phyloP scores from a whole-genome alignment of 1,139 yeast species.

The Saccharomyces pastorianus region DNA sequence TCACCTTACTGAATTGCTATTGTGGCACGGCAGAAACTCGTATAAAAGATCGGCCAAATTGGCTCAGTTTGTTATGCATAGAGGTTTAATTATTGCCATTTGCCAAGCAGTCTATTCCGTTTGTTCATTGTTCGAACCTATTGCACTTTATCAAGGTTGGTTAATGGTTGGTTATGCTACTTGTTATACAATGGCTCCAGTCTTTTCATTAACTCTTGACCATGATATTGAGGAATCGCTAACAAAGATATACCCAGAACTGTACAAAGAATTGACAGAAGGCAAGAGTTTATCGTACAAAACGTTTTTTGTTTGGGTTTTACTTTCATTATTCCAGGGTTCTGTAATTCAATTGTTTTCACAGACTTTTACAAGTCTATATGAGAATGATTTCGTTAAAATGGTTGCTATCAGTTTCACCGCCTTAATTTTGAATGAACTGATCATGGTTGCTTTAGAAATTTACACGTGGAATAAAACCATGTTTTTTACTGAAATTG shows the following conservation, averaged over 20 bases:
- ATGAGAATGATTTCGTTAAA: conserved; percentile 44
- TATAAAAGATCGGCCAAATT: conserved; percentile 91
- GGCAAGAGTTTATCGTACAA: conserved; percentile 80
- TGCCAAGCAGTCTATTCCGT: conserved; percentile 92
- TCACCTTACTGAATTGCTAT: conserved; percentile 70
- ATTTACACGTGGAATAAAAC: conserved; percentile 81
- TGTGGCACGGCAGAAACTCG: conserved; percentile 98
- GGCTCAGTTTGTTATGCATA: conserved; percentile 91
- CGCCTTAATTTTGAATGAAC: conserved; percentile 72
- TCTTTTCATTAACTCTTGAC: conserved; percentile 84
- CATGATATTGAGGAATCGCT: conserved; percentile 85
- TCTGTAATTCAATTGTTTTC: conserved; percentile 69
- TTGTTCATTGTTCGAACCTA: conserved; percentile 80
- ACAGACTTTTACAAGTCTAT: conserved; percentile 66
- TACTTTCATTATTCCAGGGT: conserved; percentile 85
- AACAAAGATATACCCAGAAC: conserved; percentile 86
- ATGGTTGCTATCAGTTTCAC: conserved; percentile 85
- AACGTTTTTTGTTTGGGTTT: conserved; percentile 88
- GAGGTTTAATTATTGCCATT: conserved; percentile 91
- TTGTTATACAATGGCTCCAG: conserved; percentile 96
- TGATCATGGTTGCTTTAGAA: conserved; percentile 88
- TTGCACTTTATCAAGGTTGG: conserved; percentile 93
- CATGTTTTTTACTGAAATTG: conserved; percentile 66
- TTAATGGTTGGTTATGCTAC: conserved; percentile 98
- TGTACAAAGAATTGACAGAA: conserved; percentile 82